Evolutionary conservation across 768 basidiomycete species (phyloP), one percentile per base, ranked within the genome.

Genomic region (Podaxis sp.): DNA sequence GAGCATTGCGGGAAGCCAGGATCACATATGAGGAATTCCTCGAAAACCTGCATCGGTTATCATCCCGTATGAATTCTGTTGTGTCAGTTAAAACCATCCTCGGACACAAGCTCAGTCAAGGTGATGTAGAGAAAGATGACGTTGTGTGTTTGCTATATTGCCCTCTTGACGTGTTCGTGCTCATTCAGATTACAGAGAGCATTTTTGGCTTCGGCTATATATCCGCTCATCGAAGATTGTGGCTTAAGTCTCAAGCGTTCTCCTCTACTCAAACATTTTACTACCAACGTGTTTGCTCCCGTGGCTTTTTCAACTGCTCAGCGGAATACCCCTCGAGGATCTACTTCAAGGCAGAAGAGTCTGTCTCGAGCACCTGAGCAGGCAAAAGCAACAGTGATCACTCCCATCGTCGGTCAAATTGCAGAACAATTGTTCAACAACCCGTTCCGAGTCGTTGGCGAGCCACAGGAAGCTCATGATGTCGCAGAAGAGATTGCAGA

Each of bases 341-440:
- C 40, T 13, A 46, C 21, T 16, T 5, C 27, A 5, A 32, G 14
- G 28, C 28, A 32, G n/a, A 51, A 28, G 16, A 14, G 25, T 21
- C 44, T 36, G 10, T 23, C 42, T 25, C 16, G 16, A 50, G 32
- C 11, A 16, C 42, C 57, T 6, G 14, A 36, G 25, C 40, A 62
- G 38, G 52, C 55, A 38, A 44, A 48, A 27, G 56, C 52, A n/a
- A 48, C 54, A n/a, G 57, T 48, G 28, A 55, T 59, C 25, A 85
- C 83, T 4, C 75, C 83, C 0, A 67, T 74, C 35, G 79, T 86
- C 16, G 74, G 72, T n/a, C 70, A 71, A 1, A 75, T 86, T 28
- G 72, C 82, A 3, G 67, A 76, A 32, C 65, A 79, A 27, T 73
- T 86, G 13, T 83, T 85, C 58, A 71, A 76, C 27, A 75, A 77